Base-by-base conservation (phyloP, 176 grass and related monocot species). In the Aegilops sharonensis region DNA sequence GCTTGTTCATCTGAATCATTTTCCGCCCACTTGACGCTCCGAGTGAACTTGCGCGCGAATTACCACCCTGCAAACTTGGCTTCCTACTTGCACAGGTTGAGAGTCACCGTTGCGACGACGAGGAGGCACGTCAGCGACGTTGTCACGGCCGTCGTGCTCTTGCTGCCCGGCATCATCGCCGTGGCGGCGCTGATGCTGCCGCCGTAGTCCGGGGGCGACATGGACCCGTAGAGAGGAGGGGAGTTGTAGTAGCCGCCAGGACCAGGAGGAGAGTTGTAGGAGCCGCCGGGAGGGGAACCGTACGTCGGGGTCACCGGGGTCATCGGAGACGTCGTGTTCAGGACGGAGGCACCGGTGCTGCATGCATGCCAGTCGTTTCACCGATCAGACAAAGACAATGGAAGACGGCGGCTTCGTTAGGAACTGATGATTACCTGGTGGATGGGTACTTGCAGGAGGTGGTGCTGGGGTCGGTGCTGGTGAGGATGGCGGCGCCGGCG, bases 381-480 rank as follows among this genome's bases (percentile, higher is more conserved):
- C 23, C 79, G 30, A 89, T 57, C 42, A 32, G 8, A 7, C 64
- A n/a, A 23, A 68, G 15, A 27, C 4, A 68, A 8, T 2, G 5
- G 1, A 89, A 45, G 1, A 25, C n/a, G n/a, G n/a, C n/a, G n/a
- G n/a, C n/a, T n/a, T n/a, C n/a, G n/a, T n/a, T n/a, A 43, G 54
- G 54, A 59, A 9, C 1, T 59, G 54, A 9, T 59, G 54, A 5
- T 64, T 92, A 99, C 97, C 92, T 94, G 6, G 90, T 93, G 29
- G 90, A 79, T 9, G 65, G 61, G 65, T 54, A 94, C 73, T 85
- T 90, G 63, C 97, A 99, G 13, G 72, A 30, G 72, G 72, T 50
- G 24, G 72, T 91, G 93, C 94, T 91, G 60, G 94, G 94, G 78
- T 95, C 89, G 42, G 73, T 78, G 47, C 81, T 95, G 30, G 83